phyloP scores from a whole-genome alignment of 148 eudicot species.

The Chenopodium quinoa region DNA sequence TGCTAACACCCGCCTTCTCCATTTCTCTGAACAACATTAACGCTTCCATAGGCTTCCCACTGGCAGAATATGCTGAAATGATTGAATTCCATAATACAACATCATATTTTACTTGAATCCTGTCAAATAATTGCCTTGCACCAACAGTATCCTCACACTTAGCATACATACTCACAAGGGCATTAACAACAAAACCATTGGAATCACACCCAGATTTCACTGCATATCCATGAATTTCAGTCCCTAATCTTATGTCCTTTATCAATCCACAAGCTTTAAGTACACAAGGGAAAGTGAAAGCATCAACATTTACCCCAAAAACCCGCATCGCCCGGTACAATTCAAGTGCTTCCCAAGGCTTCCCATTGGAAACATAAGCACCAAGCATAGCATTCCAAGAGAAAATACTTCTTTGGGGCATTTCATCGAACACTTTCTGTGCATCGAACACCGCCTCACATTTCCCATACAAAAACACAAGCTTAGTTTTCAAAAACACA shows the following conservation, averaged over 20 bases:
- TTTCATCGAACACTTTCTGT: conserved; percentile 66
- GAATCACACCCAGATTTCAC: conserved; percentile 50
- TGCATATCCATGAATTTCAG: conserved; percentile 63
- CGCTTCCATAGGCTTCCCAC: conserved; percentile 49
- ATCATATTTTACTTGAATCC: conserved; percentile 45
- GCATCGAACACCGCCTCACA: conserved; percentile 60
- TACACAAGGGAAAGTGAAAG: conserved; percentile 60
- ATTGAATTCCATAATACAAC: conserved; percentile 81
- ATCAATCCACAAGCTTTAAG: conserved; percentile 67
- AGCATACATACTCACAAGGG: conserved; percentile 66
- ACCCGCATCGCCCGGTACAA: conserved; percentile 56
- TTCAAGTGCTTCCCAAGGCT: conserved; percentile 46
- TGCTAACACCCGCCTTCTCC: conserved; percentile 44
- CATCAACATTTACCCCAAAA: conserved; percentile 48
- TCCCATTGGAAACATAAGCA: conserved; percentile 58
- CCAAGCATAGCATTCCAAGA: conserved; percentile 95
- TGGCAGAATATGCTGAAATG: conserved; percentile 52
- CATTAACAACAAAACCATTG: conserved; percentile 65
- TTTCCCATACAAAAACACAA: conserved; percentile 77
- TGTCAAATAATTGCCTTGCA: conserved; percentile 51
- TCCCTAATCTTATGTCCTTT: conserved; percentile 40
- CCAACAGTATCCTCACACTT: conserved; percentile 48
- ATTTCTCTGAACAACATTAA: conserved; percentile 54
- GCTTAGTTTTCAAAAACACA: conserved; percentile 54
- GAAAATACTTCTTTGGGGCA: conserved; percentile 57